Base-by-base conservation (phyloP, 768 basidiomycete species). In the Boletus vermiculosoides region DNA sequence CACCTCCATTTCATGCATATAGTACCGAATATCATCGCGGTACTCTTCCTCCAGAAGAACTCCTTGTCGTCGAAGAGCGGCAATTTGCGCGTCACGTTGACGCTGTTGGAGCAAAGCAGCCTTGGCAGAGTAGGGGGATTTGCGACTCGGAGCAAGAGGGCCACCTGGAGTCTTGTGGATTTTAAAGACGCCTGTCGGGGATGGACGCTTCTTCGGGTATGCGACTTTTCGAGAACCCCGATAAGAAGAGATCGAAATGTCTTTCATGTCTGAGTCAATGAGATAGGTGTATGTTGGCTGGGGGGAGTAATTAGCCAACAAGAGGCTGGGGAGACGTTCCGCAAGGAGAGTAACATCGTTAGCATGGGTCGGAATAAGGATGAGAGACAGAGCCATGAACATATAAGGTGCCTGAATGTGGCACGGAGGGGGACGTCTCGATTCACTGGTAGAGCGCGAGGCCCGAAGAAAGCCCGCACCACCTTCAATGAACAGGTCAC, bases 1-100 rank as follows among this genome's bases (percentile, higher is more conserved):
- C 64, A 98, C 97, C 92, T 99, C 96, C 93, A 97, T 97, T 71
- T 91, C 86, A 72, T 90, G 88, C 97, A 98, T 98, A 76, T 98
- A 97, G 54, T 79, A 81, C 55, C 85, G 81, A 56, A 98, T 94
- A 68, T 99, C 97, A 48, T 94, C 90, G 39, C 87, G 83, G 70
- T 99, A 98, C 73, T 98, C 96, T 69, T 94, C 92, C 76, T 98
- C 97, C 63, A 95, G 79, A 57, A 94, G 80, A 53, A 88, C 81
- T 45, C 87, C 86, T 63, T 90, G 85, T 63, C 83, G 77, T 44
- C 88, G 84, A 65, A 87, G 78, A 37, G 86, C 88, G 56, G 78
- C 77, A 44, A 87, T 83, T 68, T 88, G 88, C 16, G 80, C 81
- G 58, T 87, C 83, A 50, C 87, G 84, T 66, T 87, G 86, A 56